phyloP scores from a whole-genome alignment of 148 eudicot species.

The Fallopia convolvulus region DNA sequence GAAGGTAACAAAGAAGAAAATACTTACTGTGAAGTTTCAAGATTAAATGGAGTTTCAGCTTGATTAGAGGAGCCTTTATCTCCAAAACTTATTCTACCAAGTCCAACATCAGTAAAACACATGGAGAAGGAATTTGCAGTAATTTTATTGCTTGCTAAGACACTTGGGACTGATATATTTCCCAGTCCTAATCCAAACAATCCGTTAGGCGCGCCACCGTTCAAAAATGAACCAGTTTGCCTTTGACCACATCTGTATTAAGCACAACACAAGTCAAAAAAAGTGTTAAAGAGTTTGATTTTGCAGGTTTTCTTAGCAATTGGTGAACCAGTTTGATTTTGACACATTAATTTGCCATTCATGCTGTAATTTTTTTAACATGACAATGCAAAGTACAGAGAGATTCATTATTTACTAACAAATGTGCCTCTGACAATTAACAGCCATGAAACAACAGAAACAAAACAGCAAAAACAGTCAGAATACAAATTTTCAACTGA shows the following conservation, averaged over 20 bases:
- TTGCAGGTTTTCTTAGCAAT: not conserved
- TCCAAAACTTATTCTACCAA: conserved; percentile 80
- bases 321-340: too few species aligned
- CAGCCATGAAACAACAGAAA: too few species aligned
- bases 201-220: conserved; percentile 89
- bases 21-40: conserved; percentile 39
- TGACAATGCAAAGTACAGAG: too few species aligned
- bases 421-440: too few species aligned
- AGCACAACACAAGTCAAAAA: not conserved
- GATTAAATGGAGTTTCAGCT: conserved; percentile 57
- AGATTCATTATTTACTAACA: too few species aligned
- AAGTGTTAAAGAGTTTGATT: too few species aligned
- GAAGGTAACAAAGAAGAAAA: too few species aligned
- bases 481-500: too few species aligned
- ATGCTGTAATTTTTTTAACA: too few species aligned
- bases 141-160: conserved; percentile 51
- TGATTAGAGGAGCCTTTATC: conserved; percentile 71
- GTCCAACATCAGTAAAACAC: conserved; percentile 63
- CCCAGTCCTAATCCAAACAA: conserved; percentile 81
- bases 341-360: not conserved
- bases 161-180: conserved; percentile 70
- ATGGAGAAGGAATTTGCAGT: conserved; percentile 83
- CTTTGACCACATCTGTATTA: conserved; percentile 65
- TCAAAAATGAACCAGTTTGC: conserved; percentile 76
- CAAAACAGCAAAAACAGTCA: too few species aligned